A percentile compares a stretch with the other conserved stretches of the same genome.
Evolutionary conservation across 78 protist species (phyloP).

Genomic region (Planoprotostelium fungivorum): DNA sequence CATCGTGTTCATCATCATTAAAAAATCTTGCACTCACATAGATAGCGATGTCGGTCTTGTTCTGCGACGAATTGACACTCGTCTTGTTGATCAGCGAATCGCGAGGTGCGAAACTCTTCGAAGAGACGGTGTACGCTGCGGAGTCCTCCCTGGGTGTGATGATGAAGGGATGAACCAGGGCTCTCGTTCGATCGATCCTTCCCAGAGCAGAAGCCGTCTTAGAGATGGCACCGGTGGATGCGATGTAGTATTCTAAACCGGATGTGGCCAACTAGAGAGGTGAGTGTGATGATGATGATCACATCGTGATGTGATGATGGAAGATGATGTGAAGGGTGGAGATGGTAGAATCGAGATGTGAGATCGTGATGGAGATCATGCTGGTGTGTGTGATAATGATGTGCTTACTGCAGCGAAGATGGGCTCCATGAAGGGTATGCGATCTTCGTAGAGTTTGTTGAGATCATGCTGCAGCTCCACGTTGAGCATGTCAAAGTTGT

Average conservation of each 20-base stretch:
- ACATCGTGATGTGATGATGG: no score
- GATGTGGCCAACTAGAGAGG: background rate
- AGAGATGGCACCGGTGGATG: background rate
- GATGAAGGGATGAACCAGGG: background rate
- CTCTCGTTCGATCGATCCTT: background rate
- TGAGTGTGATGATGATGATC: no score
- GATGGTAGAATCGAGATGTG: background rate
- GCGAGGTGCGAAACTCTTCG: background rate
- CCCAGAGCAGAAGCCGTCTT: background rate
- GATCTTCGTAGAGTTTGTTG: background rate
- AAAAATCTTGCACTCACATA: no score
- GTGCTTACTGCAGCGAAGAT: background rate
- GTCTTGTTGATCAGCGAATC: background rate
- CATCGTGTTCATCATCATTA: no score
- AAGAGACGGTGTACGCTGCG: background rate
- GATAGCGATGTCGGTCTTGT: no score
- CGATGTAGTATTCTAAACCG: background rate
- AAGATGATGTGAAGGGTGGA: no score
- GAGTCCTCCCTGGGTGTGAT: background rate
- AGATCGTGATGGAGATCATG: background rate
- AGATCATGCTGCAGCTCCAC: background rate
- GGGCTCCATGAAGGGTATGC: background rate
- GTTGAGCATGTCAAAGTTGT: background rate
- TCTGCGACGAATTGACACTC: background rate
- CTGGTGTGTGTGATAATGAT: no score